Conservation (phyloP, 495 filamentous ascomycete species). For the Usnea hakonensis region DNA sequence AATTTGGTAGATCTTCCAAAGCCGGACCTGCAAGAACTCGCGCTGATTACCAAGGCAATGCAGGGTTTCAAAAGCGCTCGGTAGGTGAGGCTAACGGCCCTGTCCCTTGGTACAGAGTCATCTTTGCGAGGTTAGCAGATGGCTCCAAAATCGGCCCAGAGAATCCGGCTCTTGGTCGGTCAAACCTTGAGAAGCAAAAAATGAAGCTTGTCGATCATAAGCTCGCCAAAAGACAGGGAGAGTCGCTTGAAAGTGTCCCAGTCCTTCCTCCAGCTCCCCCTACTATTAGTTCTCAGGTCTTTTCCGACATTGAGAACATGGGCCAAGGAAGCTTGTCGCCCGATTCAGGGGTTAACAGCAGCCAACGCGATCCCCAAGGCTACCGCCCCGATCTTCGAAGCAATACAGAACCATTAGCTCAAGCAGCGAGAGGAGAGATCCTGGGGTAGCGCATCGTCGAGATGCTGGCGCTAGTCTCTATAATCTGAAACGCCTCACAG, state of each 20-base stretch:
- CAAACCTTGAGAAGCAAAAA: background rate
- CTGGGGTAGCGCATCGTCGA: background rate
- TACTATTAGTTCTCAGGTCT: background rate
- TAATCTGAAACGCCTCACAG: background rate
- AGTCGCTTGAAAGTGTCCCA: background rate
- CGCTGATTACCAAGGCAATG: background rate
- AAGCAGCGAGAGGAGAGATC: background rate
- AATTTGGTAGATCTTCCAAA: background rate
- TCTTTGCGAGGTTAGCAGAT: background rate
- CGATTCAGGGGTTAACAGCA: background rate
- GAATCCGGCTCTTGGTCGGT: background rate
- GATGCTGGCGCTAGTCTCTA: slow-evolving; percentile 25
- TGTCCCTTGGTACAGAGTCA: background rate
- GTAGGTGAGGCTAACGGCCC: background rate
- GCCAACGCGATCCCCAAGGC: slow-evolving; percentile 5
- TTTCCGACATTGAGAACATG: slow-evolving; percentile 2
- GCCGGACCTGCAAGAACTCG: background rate
- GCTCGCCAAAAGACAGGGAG: background rate
- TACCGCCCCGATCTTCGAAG: slow-evolving; percentile 5
- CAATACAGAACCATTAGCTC: slow-evolving; percentile 1
- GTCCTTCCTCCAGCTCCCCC: slow-evolving; percentile 2
- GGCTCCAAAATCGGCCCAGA: background rate
- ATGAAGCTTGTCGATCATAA: background rate
- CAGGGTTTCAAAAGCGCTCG: background rate
- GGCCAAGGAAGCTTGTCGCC: slow-evolving; percentile 3